Evolutionary conservation across 2,329 filamentous ascomycete genomes (phyloP).

Genomic region (Graphiopsis chlorocephala): DNA sequence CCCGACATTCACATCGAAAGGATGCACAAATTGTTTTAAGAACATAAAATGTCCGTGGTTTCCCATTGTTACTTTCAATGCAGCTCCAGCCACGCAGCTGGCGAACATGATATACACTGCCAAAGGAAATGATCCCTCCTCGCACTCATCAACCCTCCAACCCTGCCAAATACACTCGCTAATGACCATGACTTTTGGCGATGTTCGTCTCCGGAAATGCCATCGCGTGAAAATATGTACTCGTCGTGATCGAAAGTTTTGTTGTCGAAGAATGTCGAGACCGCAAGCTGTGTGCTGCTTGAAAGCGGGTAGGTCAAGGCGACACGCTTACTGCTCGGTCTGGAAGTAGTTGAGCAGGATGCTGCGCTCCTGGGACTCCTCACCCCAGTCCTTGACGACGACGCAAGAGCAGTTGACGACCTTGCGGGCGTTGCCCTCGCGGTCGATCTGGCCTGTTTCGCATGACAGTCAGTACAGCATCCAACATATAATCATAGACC

Average conservation of each 20-base stretch:
- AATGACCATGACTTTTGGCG: conserved; percentile 9
- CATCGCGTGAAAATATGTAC: background rate
- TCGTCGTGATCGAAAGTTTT: background rate
- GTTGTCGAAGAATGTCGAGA: conserved; percentile 1
- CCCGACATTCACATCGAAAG: background rate
- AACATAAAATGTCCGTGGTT: conserved; percentile 8
- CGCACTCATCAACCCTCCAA: background rate
- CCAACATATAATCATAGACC: background rate
- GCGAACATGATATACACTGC: conserved; percentile 11
- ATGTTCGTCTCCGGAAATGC: conserved; percentile 11
- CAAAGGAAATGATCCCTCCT: background rate
- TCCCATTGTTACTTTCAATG: conserved; percentile 13
- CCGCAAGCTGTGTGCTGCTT: conserved; percentile 10
- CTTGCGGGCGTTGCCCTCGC: conserved; percentile 99
- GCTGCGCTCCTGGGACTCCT: conserved; percentile 98
- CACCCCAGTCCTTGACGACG: conserved; percentile 99
- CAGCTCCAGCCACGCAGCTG: conserved; percentile 14
- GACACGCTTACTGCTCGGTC: conserved; percentile 59
- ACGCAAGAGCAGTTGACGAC: conserved; percentile 99
- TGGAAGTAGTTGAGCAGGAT: conserved; percentile 99
- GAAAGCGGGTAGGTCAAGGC: background rate
- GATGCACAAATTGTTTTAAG: background rate
- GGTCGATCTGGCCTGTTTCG: conserved; percentile 83
- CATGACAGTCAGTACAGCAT: background rate
- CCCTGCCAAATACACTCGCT: conserved; percentile 13